These are phyloP conservation scores for Geotrichum klebahnii DNA, from an alignment of 1,139 yeast genomes.

Conservation along the genomic window DNA sequence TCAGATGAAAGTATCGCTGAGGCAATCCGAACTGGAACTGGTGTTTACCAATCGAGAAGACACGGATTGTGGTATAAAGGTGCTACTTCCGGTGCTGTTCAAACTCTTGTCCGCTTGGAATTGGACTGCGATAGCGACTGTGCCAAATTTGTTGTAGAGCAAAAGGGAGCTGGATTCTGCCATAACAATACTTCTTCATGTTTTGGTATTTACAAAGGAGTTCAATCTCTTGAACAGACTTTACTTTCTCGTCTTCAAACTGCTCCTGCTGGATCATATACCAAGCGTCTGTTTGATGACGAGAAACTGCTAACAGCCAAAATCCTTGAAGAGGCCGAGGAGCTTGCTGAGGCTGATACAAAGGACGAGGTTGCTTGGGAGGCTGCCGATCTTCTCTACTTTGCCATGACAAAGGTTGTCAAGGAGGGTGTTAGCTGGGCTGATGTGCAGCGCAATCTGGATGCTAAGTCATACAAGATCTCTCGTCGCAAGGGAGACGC, in stretches of 20 bases:
- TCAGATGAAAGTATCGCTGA: conserved; percentile 75
- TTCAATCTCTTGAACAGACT: conserved; percentile 62
- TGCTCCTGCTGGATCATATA: conserved; percentile 91
- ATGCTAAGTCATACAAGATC: conserved; percentile 76
- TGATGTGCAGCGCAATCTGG: conserved; percentile 81
- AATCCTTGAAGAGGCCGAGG: conserved; percentile 94
- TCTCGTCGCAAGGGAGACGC: conserved; percentile 96
- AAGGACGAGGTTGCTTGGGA: conserved; percentile 89
- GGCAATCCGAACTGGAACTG: conserved; percentile 75
- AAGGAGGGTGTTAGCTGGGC: conserved; percentile 72
- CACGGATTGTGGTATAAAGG: conserved; percentile 95
- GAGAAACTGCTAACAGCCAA: conserved; percentile 72
- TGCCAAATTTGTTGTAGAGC: conserved; percentile 78
- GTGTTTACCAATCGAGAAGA: conserved; percentile 90
- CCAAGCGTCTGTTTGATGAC: conserved; percentile 80
- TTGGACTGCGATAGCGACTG: conserved; percentile 93
- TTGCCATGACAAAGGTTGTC: conserved; percentile 81
- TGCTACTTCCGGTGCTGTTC: conserved; percentile 91
- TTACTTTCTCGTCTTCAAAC: conserved; percentile 46
- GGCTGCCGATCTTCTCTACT: conserved; percentile 91
- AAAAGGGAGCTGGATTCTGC: conserved; percentile 83
- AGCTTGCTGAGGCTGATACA: conserved; percentile 73
- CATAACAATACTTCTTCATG: conserved; percentile 80
- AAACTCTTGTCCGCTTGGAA: conserved; percentile 59
- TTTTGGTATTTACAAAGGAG: conserved; percentile 58